Evolutionary conservation across 2,329 filamentous ascomycete species (phyloP).

Genomic region (Hirsutella rhossiliensis): DNA sequence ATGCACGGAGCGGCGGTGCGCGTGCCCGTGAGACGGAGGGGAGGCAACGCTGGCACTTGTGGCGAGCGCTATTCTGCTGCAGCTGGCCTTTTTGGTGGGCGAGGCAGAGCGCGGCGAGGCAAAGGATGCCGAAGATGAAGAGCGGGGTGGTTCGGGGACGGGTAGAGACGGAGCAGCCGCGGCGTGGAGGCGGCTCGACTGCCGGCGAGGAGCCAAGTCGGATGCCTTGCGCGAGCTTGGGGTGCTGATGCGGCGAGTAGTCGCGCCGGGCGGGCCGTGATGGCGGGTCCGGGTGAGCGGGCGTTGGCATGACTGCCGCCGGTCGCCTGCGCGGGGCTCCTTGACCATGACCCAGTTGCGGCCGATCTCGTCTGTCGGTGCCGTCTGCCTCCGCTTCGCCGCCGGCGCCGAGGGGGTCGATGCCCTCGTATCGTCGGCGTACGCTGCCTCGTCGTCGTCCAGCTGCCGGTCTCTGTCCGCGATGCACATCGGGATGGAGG

Average conservation of each 20-base stretch:
- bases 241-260: conserved; percentile 31
- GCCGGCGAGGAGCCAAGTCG: not conserved
- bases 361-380: conserved; percentile 41
- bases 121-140: conserved; percentile 19
- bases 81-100: conserved; percentile 32
- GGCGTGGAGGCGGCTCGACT: conserved; percentile 24
- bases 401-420: conserved; percentile 32
- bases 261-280: conserved; percentile 17
- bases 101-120: conserved; percentile 20
- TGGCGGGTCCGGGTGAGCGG: conserved; percentile 19
- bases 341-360: conserved; percentile 63
- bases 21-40: conserved; percentile 9
- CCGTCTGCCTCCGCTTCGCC: conserved; percentile 42
- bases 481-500: not conserved
- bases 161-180: conserved; percentile 1
- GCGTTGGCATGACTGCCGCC: conserved; percentile 10
- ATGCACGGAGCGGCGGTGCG: conserved; percentile 6
- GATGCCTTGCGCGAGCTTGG: conserved; percentile 8
- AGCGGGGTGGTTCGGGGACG: conserved; percentile 6
- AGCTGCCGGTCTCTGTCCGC: conserved; percentile 1
- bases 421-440: conserved; percentile 1
- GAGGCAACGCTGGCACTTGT: conserved; percentile 10
- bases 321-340: conserved; percentile 18
- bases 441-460: not conserved
- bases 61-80: not conserved